phyloP scores from a whole-genome alignment of 2,329 filamentous ascomycete genomes.

The Beauveria australis region DNA sequence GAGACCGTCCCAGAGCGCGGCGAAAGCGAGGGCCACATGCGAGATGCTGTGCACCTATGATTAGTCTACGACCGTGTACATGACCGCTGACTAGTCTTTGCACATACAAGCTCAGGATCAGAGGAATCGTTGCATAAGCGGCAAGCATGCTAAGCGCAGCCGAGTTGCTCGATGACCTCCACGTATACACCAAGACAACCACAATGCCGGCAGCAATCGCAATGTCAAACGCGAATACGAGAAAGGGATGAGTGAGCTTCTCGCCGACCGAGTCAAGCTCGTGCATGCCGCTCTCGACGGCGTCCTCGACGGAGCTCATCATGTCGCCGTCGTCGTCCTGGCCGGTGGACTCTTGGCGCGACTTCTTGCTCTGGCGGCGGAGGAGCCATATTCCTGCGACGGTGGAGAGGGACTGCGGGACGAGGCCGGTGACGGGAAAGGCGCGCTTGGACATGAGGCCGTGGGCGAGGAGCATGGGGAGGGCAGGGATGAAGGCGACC shows the following conservation, averaged over 20 bases:
- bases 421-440: constrained; percentile 30
- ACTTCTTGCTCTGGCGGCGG: background rate
- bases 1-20: constrained; percentile 31
- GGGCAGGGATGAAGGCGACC: constrained; percentile 30
- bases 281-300: constrained; percentile 8
- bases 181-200: constrained; percentile 33
- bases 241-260: constrained; percentile 22
- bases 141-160: constrained; percentile 31
- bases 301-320: constrained; percentile 7
- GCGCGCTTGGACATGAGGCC: constrained; percentile 59
- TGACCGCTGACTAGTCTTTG: background rate
- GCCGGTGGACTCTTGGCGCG: background rate
- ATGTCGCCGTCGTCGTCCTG: background rate
- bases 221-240: constrained; percentile 30
- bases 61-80: background rate
- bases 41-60: constrained; percentile 21
- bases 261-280: constrained; percentile 6
- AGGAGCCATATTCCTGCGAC: constrained; percentile 19
- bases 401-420: constrained; percentile 31
- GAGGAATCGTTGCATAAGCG: constrained; percentile 33
- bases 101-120: constrained; percentile 33
- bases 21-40: constrained; percentile 29
- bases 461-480: constrained; percentile 36
- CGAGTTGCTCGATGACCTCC: constrained; percentile 22
- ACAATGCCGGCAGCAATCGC: constrained; percentile 28